These are phyloP conservation scores for Encephalitozoon intestinalis DNA, from an alignment of 371 early-diverging fungal genomes.

Conservation along the genomic window DNA sequence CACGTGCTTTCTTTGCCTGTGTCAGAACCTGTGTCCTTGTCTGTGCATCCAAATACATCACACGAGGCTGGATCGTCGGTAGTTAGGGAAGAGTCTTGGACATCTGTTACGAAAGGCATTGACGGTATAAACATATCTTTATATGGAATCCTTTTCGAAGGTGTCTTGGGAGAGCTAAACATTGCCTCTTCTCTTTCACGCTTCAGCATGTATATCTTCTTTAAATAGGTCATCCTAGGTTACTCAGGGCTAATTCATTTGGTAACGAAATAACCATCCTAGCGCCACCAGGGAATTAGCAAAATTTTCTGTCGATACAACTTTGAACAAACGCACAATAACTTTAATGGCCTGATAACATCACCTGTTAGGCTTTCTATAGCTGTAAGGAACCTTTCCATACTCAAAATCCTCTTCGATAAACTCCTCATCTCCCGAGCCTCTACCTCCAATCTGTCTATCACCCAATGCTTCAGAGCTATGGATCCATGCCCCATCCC, in stretches of 20 bases:
- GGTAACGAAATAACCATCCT: neutral
- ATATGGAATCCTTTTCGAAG: conserved; percentile 16
- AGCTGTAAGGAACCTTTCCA: conserved; percentile 9
- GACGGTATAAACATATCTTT: conserved; percentile 14
- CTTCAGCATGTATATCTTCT: conserved; percentile 16
- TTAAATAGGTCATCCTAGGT: neutral
- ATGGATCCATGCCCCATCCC: neutral
- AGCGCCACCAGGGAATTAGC: neutral
- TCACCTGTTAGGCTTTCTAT: conserved; percentile 8
- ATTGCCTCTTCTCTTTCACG: conserved; percentile 7
- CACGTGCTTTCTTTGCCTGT: neutral
- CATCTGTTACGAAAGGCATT: neutral
- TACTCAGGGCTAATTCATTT: neutral
- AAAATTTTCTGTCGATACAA: neutral
- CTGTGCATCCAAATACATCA: conserved; percentile 14
- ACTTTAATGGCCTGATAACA: neutral
- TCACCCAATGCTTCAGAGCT: neutral
- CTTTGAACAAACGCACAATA: neutral
- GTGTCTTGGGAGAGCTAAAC: conserved; percentile 30
- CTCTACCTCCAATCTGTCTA: neutral
- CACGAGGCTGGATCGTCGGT: neutral
- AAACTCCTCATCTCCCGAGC: neutral
- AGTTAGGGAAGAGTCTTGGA: conserved; percentile 3
- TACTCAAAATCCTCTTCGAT: conserved; percentile 13
- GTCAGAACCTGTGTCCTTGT: neutral